Evolutionary conservation across 192 early-diverging fungal species (phyloP).

Genomic region (Coemansia sp.): DNA sequence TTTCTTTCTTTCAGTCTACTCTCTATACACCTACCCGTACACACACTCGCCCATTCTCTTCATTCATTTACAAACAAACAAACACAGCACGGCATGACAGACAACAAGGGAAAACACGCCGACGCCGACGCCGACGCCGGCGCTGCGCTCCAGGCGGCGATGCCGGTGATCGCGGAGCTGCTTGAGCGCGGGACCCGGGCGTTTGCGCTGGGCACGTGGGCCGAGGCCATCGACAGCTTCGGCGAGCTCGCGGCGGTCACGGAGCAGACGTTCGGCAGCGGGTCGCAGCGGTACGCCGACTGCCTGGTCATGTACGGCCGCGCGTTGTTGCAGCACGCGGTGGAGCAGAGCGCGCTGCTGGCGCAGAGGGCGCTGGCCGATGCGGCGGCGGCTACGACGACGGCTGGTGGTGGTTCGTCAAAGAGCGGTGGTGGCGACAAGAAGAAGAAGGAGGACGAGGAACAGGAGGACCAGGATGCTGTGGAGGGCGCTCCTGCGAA

Average conservation of each 20-base stretch:
- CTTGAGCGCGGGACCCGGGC: constrained; percentile 68
- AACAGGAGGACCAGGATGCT: constrained; percentile 10
- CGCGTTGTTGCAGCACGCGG: constrained; percentile 71
- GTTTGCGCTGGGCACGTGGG: constrained; percentile 65
- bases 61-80: not conserved
- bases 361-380: constrained; percentile 60
- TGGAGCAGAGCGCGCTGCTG: constrained; percentile 73
- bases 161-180: constrained; percentile 55
- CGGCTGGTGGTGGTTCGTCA: constrained; percentile 14
- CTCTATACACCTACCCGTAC: too few species aligned
- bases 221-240: constrained; percentile 63
- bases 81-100: constrained; percentile 17
- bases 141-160: constrained; percentile 18
- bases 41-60: too few species aligned
- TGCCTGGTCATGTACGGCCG: constrained; percentile 73
- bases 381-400: too few species aligned
- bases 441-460: constrained; percentile 9
- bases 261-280: constrained; percentile 62
- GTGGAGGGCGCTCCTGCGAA: not conserved
- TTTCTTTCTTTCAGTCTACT: too few species aligned
- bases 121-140: constrained; percentile 22
- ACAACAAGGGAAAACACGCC: constrained; percentile 42
- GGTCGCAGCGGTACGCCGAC: constrained; percentile 68
- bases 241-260: constrained; percentile 69
- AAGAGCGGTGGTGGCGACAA: constrained; percentile 11